Evolutionary conservation across 371 early-diverging fungal species (phyloP).

Genomic region (Capniomyces stellatus): DNA sequence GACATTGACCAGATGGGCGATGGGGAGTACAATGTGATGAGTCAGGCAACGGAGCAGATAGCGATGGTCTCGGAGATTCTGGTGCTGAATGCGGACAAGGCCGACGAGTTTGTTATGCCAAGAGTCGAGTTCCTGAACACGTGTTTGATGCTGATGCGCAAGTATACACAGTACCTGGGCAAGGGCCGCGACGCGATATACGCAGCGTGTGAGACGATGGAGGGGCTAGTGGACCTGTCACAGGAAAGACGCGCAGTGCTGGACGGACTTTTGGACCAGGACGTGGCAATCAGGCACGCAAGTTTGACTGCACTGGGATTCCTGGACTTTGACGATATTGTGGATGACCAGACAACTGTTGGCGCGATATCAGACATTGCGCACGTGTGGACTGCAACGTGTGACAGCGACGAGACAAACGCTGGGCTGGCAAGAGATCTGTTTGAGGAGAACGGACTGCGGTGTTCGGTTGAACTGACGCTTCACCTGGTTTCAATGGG

Average conservation of each 20-base stretch:
- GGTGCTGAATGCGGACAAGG: constrained; percentile 37
- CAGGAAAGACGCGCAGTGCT: constrained; percentile 47
- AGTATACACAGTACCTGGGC: constrained; percentile 41
- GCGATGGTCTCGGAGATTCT: constrained; percentile 57
- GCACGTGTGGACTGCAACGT: constrained; percentile 36
- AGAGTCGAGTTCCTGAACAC: constrained; percentile 50
- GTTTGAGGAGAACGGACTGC: constrained; percentile 63
- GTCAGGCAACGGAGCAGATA: constrained; percentile 47
- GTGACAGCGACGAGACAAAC: constrained; percentile 45
- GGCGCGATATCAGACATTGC: not conserved
- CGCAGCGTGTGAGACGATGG: constrained; percentile 49
- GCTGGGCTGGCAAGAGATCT: constrained; percentile 44
- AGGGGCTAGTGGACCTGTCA: constrained; percentile 25
- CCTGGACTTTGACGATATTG: constrained; percentile 45
- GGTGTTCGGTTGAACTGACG: constrained; percentile 25
- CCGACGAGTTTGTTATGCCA: constrained; percentile 38
- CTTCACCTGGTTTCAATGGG: constrained; percentile 3
- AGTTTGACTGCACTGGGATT: constrained; percentile 54
- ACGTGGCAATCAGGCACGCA: constrained; percentile 58
- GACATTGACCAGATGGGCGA: no score
- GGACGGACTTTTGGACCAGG: constrained; percentile 48
- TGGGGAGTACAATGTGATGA: constrained; percentile 34
- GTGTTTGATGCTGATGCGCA: constrained; percentile 47
- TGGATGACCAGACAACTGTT: constrained; percentile 36
- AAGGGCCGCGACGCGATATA: constrained; percentile 38